phyloP scores from a whole-genome alignment of 768 basidiomycete genomes.

The Polyporus arcularius region DNA sequence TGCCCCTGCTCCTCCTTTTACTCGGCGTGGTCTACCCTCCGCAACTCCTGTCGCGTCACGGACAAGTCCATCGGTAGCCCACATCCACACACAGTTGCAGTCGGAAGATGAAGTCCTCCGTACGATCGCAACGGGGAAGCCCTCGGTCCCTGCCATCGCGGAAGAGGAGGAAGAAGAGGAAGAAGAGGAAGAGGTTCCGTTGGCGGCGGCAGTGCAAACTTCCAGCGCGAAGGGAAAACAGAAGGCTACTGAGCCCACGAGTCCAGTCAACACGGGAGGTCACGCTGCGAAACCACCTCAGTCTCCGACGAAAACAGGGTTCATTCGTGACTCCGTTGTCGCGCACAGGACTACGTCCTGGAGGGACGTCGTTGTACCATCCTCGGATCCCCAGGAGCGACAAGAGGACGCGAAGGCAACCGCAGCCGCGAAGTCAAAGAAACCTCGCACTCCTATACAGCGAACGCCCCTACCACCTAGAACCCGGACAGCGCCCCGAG shows the following conservation, averaged over 20 bases:
- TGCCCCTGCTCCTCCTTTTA: background rate
- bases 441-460: background rate
- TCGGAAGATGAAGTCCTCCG: slow-evolving; percentile 13
- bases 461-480: background rate
- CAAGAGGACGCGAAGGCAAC: slow-evolving; percentile 14
- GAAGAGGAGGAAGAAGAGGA: slow-evolving; percentile 35
- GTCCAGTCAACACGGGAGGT: background rate
- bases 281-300: background rate
- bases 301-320: slow-evolving; percentile 14
- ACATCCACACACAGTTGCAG: background rate
- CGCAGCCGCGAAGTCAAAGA: slow-evolving; percentile 14
- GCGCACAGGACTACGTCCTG: slow-evolving; percentile 16
- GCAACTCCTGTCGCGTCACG: background rate
- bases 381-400: slow-evolving; percentile 62
- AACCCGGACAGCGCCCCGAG: slow-evolving; percentile 6
- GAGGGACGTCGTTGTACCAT: slow-evolving; percentile 44
- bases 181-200: slow-evolving; percentile 49
- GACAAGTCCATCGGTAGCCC: background rate
- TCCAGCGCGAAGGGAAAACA: slow-evolving; percentile 26
- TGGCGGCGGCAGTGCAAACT: slow-evolving; percentile 34
- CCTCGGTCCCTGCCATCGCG: background rate
- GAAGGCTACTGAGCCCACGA: slow-evolving; percentile 1
- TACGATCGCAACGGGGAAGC: background rate
- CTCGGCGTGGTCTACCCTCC: background rate
- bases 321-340: background rate